phyloP scores from a whole-genome alignment of 2,329 filamentous ascomycete species.

The Rutstroemia sp. region DNA sequence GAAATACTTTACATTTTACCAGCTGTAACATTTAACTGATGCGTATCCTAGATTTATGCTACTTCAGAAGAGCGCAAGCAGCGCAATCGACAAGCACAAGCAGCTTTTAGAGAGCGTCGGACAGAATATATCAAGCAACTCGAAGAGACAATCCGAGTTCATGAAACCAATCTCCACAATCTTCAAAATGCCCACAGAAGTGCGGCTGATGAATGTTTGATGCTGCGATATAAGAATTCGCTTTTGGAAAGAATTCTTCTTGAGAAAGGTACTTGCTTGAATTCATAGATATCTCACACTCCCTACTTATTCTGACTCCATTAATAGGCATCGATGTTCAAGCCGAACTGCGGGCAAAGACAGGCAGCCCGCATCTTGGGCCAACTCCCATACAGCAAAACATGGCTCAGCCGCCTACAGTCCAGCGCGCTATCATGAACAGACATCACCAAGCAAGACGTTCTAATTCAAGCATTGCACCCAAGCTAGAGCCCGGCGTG shows the following conservation, averaged over 20 bases:
- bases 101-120: conserved; percentile 89
- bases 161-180: conserved; percentile 88
- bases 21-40: conserved; percentile 16
- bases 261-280: conserved; percentile 66
- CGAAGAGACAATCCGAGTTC: conserved; percentile 92
- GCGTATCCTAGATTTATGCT: conserved; percentile 72
- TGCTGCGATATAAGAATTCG: conserved; percentile 98
- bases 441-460: conserved; percentile 64
- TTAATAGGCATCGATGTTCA: conserved; percentile 85
- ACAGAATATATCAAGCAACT: conserved; percentile 99
- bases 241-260: conserved; percentile 89
- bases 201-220: conserved; percentile 92
- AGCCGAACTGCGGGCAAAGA: conserved; percentile 88
- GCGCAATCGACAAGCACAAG: conserved; percentile 92
- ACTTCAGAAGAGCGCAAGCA: conserved; percentile 98
- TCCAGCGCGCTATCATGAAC: conserved; percentile 75
- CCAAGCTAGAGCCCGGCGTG: conserved; percentile 57
- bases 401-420: conserved; percentile 64
- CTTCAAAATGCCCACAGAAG: conserved; percentile 90
- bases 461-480: conserved; percentile 66
- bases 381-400: conserved; percentile 61
- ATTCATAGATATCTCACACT: background rate
- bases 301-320: conserved; percentile 10
- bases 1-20: conserved; percentile 3
- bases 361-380: conserved; percentile 73